Percentiles rank a stretch among this genome's conserved stretches.
Evolutionary conservation across 208 protist genomes (phyloP).

Genomic region (Blastocrithidia nonstop): DNA sequence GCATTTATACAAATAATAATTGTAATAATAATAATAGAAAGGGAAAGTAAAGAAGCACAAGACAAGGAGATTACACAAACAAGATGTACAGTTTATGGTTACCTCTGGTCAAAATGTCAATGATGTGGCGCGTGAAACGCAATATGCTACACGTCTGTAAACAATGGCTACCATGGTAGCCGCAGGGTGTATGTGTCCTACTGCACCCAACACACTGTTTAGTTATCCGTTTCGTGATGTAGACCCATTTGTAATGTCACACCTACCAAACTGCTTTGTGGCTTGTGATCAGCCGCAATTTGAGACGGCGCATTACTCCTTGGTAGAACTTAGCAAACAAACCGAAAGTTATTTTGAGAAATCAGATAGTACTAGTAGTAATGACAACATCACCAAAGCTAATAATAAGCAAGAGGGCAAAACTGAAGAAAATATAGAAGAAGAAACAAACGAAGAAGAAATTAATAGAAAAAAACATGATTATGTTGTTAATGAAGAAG

Average conservation of each 20-base stretch:
- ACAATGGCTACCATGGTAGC: constrained; percentile 58
- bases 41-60: constrained; percentile 5
- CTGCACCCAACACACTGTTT: constrained; percentile 84
- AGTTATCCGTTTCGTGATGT: constrained; percentile 78
- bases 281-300: constrained; percentile 74
- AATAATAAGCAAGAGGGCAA: constrained; percentile 1
- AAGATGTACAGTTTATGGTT: constrained; percentile 33
- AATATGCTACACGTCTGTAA: constrained; percentile 29
- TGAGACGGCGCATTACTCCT: constrained; percentile 41
- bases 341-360: constrained; percentile 9
- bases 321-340: constrained; percentile 14
- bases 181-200: constrained; percentile 72
- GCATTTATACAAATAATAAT: background rate
- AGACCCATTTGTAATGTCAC: constrained; percentile 78
- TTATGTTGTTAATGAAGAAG: too few relatives aligned
- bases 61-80: background rate
- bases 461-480: background rate
- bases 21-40: background rate
- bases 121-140: constrained; percentile 64
- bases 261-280: constrained; percentile 68
- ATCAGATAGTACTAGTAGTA: too few relatives aligned
- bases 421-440: constrained; percentile 6
- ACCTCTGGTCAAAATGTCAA: constrained; percentile 80
- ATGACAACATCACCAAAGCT: background rate
- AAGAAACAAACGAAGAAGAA: background rate